Conservation (phyloP, 2,329 filamentous ascomycete genomes). For the Sarocladiaceae sp. region DNA sequence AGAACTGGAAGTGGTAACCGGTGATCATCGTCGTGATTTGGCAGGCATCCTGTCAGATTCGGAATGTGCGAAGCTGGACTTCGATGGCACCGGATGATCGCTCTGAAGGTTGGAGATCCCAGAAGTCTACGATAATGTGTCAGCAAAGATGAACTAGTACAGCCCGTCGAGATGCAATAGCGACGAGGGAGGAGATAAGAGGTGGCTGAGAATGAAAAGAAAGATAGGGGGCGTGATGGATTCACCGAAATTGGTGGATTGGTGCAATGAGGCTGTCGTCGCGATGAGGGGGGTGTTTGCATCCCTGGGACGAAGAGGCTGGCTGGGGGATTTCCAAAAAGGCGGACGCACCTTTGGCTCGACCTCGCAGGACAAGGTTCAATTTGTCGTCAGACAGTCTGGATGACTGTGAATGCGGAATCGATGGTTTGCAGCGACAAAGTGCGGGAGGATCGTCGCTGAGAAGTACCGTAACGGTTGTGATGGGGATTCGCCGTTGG, state of each 20-base stretch:
- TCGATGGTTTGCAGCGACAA: neutral
- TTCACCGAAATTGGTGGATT: neutral
- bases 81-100: too few species aligned
- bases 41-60: constrained; percentile 5
- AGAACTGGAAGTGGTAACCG: constrained; percentile 43
- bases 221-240: neutral
- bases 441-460: neutral
- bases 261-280: neutral
- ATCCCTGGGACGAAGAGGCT: neutral
- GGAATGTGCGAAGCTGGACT: neutral
- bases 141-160: too few species aligned
- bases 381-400: neutral
- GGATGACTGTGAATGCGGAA: neutral
- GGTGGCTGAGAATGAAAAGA: neutral
- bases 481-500: neutral
- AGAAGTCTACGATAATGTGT: too few species aligned
- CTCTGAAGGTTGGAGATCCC: too few species aligned
- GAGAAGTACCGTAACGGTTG: too few species aligned
- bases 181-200: neutral
- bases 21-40: constrained; percentile 51
- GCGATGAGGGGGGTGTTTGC: neutral
- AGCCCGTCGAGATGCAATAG: too few species aligned
- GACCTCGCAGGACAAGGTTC: neutral
- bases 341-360: neutral
- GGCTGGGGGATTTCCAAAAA: neutral